Conservation (phyloP, 176 grass and related monocot genomes). For the Eleusine indica region DNA sequence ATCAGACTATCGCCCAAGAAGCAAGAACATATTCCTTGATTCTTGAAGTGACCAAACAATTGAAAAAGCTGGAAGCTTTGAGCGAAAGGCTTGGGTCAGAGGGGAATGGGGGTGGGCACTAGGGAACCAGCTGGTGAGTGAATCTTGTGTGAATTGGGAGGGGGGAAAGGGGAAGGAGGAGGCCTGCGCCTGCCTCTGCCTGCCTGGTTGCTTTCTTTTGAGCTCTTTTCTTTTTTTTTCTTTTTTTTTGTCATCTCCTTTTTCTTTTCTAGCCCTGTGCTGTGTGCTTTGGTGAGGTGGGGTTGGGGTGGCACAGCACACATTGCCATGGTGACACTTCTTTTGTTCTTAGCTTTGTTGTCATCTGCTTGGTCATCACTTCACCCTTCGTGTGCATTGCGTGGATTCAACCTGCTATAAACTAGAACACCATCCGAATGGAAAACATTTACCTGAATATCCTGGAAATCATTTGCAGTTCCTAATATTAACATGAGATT, state of each 20-base stretch:
- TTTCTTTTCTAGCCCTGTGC: slow-evolving; percentile 27
- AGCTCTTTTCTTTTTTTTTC: slow-evolving; percentile 45
- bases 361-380: slow-evolving; percentile 32
- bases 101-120: slow-evolving; percentile 45
- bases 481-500: neutral
- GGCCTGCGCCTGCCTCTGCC: slow-evolving; percentile 32
- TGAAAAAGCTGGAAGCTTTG: slow-evolving; percentile 53
- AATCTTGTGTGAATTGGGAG: slow-evolving; percentile 57
- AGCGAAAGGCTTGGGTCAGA: slow-evolving; percentile 62
- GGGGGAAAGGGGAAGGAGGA: slow-evolving; percentile 35
- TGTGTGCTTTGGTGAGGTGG: slow-evolving; percentile 31
- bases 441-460: neutral
- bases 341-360: slow-evolving; percentile 48
- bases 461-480: neutral
- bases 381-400: neutral
- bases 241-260: slow-evolving; percentile 20
- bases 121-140: slow-evolving; percentile 48
- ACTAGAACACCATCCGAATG: neutral
- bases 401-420: neutral
- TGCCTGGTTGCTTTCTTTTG: slow-evolving; percentile 51
- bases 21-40: slow-evolving; percentile 64
- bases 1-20: slow-evolving; percentile 41
- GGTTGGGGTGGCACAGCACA: slow-evolving; percentile 18
- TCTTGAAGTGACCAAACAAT: slow-evolving; percentile 62
- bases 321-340: slow-evolving; percentile 35